phyloP scores from a whole-genome alignment of 2,329 filamentous ascomycete species.

The Curvularia sp. region DNA sequence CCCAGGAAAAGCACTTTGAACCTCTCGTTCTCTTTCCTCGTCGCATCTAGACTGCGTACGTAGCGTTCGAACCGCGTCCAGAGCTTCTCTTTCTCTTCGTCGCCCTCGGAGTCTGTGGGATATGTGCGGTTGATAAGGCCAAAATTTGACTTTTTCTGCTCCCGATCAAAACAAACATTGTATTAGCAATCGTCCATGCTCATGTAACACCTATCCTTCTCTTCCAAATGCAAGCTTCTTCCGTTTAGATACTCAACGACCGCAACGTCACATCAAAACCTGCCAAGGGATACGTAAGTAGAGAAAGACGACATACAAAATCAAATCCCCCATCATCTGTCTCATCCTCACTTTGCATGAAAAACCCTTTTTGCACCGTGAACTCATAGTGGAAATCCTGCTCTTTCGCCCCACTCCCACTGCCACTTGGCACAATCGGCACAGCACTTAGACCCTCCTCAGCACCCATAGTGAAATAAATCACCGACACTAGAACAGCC shows the following conservation, averaged over 20 bases:
- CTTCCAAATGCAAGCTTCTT: not conserved
- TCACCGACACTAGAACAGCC: conserved; percentile 10
- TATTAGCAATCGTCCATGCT: not conserved
- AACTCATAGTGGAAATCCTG: conserved; percentile 60
- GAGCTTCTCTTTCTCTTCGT: conserved; percentile 48
- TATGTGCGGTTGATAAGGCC: conserved; percentile 70
- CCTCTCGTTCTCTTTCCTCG: conserved; percentile 50
- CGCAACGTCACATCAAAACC: not conserved
- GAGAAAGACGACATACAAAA: conserved; percentile 58
- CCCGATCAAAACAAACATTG: no score
- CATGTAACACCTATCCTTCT: not conserved
- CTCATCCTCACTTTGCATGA: conserved; percentile 65
- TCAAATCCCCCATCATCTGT: conserved; percentile 67
- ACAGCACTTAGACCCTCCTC: not conserved
- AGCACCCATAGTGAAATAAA: conserved; percentile 19
- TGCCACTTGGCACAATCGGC: not conserved
- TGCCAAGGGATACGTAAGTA: no score
- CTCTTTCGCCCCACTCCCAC: conserved; percentile 4
- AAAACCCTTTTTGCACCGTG: conserved; percentile 66
- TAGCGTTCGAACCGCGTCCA: conserved; percentile 69
- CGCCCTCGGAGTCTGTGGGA: conserved; percentile 52
- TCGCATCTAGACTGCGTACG: conserved; percentile 61
- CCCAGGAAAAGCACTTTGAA: conserved; percentile 74
- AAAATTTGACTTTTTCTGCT: conserved; percentile 58
- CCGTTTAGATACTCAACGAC: not conserved